Conservation (phyloP, 371 early-diverging fungal species). For the Choanephora cucurbitarum region DNA sequence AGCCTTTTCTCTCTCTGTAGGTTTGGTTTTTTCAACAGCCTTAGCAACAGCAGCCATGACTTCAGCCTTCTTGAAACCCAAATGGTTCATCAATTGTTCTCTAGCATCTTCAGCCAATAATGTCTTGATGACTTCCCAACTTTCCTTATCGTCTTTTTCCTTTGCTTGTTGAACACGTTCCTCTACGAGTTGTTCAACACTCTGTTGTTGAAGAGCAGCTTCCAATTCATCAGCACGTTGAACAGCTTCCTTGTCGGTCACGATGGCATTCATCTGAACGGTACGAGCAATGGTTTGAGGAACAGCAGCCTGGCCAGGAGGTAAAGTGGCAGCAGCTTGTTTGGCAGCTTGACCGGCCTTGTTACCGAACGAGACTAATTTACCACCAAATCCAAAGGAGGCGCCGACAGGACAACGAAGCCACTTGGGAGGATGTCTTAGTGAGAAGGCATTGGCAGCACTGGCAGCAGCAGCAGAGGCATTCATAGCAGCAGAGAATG, state of each 20-base stretch:
- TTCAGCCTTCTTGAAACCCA: constrained; percentile 78
- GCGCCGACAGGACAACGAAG: constrained; percentile 89
- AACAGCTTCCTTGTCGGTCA: constrained; percentile 67
- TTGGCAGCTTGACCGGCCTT: constrained; percentile 33
- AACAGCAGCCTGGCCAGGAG: constrained; percentile 46
- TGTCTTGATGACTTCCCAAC: constrained; percentile 84
- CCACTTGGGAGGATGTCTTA: constrained; percentile 70
- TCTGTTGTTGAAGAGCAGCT: constrained; percentile 63
- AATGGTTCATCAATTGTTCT: constrained; percentile 77
- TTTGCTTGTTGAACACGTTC: constrained; percentile 54
- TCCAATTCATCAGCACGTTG: constrained; percentile 67
- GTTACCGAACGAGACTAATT: constrained; percentile 71
- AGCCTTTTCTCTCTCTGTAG: no score
- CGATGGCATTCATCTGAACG: constrained; percentile 51
- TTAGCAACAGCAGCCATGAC: constrained; percentile 49
- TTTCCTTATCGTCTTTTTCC: constrained; percentile 71
- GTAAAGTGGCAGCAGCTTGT: constrained; percentile 30
- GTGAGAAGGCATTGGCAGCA: constrained; percentile 31
- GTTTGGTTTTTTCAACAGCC: constrained; percentile 15
- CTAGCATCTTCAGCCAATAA: constrained; percentile 82
- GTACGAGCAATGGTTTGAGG: constrained; percentile 36
- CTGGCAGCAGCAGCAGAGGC: constrained; percentile 28
- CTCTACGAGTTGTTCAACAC: constrained; percentile 60
- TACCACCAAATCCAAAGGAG: constrained; percentile 90
- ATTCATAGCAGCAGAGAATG: constrained; percentile 61